Base-by-base conservation (phyloP, 805 yeast genomes). In the Kodamaea fukazawae region DNA sequence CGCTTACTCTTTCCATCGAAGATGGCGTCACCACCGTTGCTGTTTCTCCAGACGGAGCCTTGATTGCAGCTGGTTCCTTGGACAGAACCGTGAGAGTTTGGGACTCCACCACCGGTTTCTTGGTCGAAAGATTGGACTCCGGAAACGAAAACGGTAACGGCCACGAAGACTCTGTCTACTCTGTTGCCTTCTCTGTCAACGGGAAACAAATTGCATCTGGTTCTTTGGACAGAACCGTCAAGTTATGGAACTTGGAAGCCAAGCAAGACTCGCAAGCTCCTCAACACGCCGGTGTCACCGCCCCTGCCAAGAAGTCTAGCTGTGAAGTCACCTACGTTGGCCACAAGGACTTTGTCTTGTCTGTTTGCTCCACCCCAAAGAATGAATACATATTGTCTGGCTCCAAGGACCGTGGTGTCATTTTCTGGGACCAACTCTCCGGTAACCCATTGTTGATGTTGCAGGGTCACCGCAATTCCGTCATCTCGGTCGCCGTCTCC, bases 21-120 rank as follows among this genome's bases (percentile, higher is more conserved):
- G 98, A 91, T 61, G 99, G 99, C 52, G 98, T 91, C 39, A 91
- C 99, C 41, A 91, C 99, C 0, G 97, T 91, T 33, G 96, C 97
- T 14, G 91, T 91, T 30, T 86, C 96, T 7, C 97, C 97, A 36
- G 95, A 91, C 63, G 96, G 97, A 29, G 79, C 83, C 52, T 78
- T 81, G 53, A 88, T 93, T 54, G 98, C 97, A 29, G 98, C 97
- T 12, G 99, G 99, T 36, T 86, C 96, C 26, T 77, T 91, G 49
- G 99, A 91, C 70, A 78, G 95, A 66, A 85, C 96, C 23, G 97
- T 93, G 38, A 78, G 98, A 47, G 96, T 93, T 34, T 91, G 98
- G 97, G 96, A 91, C 67, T 84, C 96, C 7, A 78, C 86, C 33
- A 85, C 95, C 17, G 96, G 96, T 2, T 85, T 85, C 70, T 69